Percentiles rank a stretch among this genome's conserved stretches.
phyloP scores from a whole-genome alignment of 305 asterid species.

The Fraxinus nigra region DNA sequence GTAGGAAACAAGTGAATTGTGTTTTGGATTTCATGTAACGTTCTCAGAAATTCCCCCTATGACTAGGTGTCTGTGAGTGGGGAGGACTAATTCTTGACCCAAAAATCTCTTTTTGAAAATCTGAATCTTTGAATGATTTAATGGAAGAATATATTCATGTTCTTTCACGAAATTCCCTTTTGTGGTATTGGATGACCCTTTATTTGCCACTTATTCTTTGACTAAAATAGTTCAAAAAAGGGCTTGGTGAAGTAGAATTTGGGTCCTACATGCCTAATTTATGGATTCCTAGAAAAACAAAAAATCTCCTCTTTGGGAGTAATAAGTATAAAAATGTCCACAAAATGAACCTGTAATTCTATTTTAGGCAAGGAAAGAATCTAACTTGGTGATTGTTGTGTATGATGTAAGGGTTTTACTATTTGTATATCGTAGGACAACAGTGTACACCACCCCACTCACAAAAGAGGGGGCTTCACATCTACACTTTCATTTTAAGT shows the following conservation, averaged over 20 bases:
- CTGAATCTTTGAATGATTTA: constrained; percentile 30
- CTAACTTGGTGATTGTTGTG: background rate
- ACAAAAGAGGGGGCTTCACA: no score
- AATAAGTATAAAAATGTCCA: background rate
- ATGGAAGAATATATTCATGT: constrained; percentile 28
- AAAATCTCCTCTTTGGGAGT: background rate
- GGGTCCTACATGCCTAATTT: background rate
- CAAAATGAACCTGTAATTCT: background rate
- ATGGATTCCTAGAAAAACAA: background rate
- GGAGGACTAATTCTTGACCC: constrained; percentile 31
- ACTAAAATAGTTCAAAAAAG: constrained; percentile 30
- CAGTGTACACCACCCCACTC: no score
- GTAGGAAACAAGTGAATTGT: background rate
- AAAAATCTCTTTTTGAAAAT: constrained; percentile 18
- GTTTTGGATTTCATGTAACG: constrained; percentile 33
- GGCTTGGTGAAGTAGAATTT: background rate
- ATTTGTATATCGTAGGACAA: no score
- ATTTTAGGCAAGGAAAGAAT: background rate
- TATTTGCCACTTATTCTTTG: constrained; percentile 37
- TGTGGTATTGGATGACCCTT: constrained; percentile 16
- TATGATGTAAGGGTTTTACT: background rate
- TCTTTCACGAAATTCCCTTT: constrained; percentile 24
- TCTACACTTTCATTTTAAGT: background rate
- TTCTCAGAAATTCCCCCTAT: constrained; percentile 7
- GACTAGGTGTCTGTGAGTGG: background rate